Percentiles rank a stretch among this genome's conserved stretches.
These are phyloP conservation scores for Fusarium agapanthi DNA, from an alignment of 2,329 filamentous ascomycete genomes.

Conservation along the genomic window DNA sequence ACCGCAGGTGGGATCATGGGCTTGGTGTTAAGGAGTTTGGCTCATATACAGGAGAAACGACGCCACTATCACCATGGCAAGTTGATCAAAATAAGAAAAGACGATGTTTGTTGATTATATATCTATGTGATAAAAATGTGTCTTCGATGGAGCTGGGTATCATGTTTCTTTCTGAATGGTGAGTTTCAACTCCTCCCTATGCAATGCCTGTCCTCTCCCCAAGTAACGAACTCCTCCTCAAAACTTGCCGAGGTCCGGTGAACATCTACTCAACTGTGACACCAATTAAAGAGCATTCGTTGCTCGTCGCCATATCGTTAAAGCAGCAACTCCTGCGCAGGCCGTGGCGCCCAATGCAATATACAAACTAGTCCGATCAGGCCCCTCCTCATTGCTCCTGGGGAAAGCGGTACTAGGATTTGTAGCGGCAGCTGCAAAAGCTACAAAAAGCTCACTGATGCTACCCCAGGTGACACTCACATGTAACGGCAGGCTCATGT, in stretches of 20 bases:
- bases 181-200: constrained; percentile 39
- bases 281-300: constrained; percentile 55
- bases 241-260: background rate
- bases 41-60: background rate
- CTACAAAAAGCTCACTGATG: constrained; percentile 93
- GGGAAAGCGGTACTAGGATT: constrained; percentile 90
- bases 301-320: constrained; percentile 71
- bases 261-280: background rate
- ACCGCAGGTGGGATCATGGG: background rate
- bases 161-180: constrained; percentile 39
- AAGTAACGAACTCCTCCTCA: background rate
- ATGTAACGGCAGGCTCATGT: constrained; percentile 91
- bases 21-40: constrained; percentile 7
- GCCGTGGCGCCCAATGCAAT: constrained; percentile 80
- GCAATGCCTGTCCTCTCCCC: constrained; percentile 2
- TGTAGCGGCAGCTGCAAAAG: constrained; percentile 88
- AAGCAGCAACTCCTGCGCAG: constrained; percentile 69
- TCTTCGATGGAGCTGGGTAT: constrained; percentile 44
- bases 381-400: constrained; percentile 84
- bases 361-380: constrained; percentile 86
- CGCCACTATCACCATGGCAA: background rate
- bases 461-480: constrained; percentile 95
- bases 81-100: constrained; percentile 13
- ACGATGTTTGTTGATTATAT: constrained; percentile 30
- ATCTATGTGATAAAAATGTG: constrained; percentile 19